Conservation (phyloP, 2,329 filamentous ascomycete genomes). For the Dactylonectria estremocensis region DNA sequence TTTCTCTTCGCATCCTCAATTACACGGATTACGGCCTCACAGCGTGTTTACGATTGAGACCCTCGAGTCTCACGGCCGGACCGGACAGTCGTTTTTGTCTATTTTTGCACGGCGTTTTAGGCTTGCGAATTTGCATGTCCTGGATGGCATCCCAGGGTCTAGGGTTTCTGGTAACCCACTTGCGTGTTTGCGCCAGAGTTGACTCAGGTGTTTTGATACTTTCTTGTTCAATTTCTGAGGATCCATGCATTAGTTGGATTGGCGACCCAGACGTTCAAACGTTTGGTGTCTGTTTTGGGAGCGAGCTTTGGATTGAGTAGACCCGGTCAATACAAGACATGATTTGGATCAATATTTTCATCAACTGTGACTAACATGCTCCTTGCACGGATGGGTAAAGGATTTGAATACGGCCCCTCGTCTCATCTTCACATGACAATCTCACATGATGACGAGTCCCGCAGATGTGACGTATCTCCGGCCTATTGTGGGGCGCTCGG, state of each 20-base stretch:
- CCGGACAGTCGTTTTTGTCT: conserved; percentile 33
- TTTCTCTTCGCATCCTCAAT: conserved; percentile 22
- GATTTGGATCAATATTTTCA: conserved; percentile 5
- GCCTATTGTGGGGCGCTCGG: conserved; percentile 35
- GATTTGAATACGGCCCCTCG: conserved; percentile 2
- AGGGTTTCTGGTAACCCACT: conserved; percentile 31
- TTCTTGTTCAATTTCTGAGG: conserved; percentile 21
- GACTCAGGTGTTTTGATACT: conserved; percentile 37
- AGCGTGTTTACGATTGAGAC: conserved; percentile 31
- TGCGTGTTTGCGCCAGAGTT: conserved; percentile 31
- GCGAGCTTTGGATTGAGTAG: conserved; percentile 23
- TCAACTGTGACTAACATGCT: neutral
- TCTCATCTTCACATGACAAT: conserved; percentile 45
- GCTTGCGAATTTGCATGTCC: conserved; percentile 32
- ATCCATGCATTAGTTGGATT: conserved; percentile 17
- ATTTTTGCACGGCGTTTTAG: conserved; percentile 37
- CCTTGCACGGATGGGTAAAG: neutral
- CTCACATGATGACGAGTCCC: conserved; percentile 40
- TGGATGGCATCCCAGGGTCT: conserved; percentile 41
- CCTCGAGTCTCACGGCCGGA: conserved; percentile 31
- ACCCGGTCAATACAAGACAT: conserved; percentile 25
- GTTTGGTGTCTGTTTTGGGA: conserved; percentile 19
- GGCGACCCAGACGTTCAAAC: conserved; percentile 9
- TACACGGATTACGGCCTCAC: conserved; percentile 30
- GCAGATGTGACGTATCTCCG: conserved; percentile 29